These are phyloP conservation scores for Gentiana straminea DNA, from an alignment of 257 asterid species.

Conservation along the genomic window DNA sequence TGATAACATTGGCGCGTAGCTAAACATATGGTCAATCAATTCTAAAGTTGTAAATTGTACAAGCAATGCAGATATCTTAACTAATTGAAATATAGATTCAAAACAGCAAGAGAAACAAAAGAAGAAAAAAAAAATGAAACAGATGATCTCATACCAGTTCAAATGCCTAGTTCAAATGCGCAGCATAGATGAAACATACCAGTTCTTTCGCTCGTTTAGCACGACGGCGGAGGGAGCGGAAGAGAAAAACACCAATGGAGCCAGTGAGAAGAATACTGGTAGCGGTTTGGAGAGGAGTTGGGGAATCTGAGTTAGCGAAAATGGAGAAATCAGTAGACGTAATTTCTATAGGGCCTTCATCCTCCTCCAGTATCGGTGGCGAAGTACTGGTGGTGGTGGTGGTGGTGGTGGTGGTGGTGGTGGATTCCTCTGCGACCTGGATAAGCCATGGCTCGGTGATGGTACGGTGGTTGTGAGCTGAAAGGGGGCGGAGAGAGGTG, in stretches of 20 bases:
- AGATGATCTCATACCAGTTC: too few species aligned
- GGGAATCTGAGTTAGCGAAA: constrained; percentile 41
- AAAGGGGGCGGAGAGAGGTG: constrained; percentile 11
- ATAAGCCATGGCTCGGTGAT: constrained; percentile 17
- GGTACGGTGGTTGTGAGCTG: constrained; percentile 16
- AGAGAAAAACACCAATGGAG: constrained; percentile 64
- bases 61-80: too few species aligned
- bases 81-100: too few species aligned
- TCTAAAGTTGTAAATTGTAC: too few species aligned
- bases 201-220: constrained; percentile 69
- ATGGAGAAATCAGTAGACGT: constrained; percentile 37
- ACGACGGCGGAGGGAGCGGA: constrained; percentile 83
- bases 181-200: constrained; percentile 18
- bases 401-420: background rate
- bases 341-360: constrained; percentile 66
- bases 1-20: too few species aligned
- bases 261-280: constrained; percentile 90
- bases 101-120: too few species aligned
- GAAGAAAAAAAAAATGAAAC: too few species aligned
- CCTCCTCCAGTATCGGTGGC: constrained; percentile 8
- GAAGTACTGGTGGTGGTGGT: constrained; percentile 1
- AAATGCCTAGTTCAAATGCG: too few species aligned
- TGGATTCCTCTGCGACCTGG: constrained; percentile 14
- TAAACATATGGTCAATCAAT: too few species aligned
- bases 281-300: constrained; percentile 62